These are phyloP conservation scores for Rhodotorula babjevae DNA, from an alignment of 768 basidiomycete genomes.

Conservation along the genomic window DNA sequence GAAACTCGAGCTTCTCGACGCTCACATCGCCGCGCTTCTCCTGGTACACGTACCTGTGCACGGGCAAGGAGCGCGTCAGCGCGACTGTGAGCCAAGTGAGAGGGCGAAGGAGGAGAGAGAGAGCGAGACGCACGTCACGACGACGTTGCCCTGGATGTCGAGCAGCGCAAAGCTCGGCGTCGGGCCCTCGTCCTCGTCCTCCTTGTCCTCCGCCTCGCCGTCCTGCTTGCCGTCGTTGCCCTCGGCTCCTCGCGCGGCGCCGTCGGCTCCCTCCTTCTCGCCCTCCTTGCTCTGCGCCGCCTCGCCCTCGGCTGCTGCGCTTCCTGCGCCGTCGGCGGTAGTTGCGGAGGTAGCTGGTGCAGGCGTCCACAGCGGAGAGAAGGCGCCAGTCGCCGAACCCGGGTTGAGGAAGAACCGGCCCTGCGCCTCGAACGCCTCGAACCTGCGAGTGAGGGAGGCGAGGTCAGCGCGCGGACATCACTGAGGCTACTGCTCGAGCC, in stretches of 20 bases:
- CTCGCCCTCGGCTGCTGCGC: not conserved
- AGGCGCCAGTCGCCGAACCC: slow-evolving; percentile 90
- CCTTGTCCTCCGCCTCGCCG: not conserved
- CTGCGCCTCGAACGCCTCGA: slow-evolving; percentile 89
- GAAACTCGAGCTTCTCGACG: slow-evolving; percentile 28
- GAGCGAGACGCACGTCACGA: slow-evolving; percentile 79
- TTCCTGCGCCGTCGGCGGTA: not conserved
- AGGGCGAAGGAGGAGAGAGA: too few species aligned
- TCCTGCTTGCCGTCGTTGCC: not conserved
- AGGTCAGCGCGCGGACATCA: too few species aligned
- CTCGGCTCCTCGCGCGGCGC: not conserved
- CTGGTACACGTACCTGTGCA: slow-evolving; percentile 24
- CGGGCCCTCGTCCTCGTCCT: slow-evolving; percentile 52
- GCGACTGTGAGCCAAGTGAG: slow-evolving; percentile 53
- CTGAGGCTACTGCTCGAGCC: too few species aligned
- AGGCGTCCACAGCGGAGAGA: slow-evolving; percentile 19
- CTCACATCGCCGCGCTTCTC: slow-evolving; percentile 23
- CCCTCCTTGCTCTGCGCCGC: not conserved
- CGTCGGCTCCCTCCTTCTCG: not conserved
- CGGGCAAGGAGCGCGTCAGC: not conserved
- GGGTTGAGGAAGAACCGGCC: slow-evolving; percentile 93
- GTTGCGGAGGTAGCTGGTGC: not conserved
- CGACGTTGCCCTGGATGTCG: slow-evolving; percentile 94
- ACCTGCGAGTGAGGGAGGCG: slow-evolving; percentile 53
- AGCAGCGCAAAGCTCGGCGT: slow-evolving; percentile 93